These are phyloP conservation scores for Skeletonema marinoi DNA, from an alignment of 108 stramenopile species.

Conservation along the genomic window DNA sequence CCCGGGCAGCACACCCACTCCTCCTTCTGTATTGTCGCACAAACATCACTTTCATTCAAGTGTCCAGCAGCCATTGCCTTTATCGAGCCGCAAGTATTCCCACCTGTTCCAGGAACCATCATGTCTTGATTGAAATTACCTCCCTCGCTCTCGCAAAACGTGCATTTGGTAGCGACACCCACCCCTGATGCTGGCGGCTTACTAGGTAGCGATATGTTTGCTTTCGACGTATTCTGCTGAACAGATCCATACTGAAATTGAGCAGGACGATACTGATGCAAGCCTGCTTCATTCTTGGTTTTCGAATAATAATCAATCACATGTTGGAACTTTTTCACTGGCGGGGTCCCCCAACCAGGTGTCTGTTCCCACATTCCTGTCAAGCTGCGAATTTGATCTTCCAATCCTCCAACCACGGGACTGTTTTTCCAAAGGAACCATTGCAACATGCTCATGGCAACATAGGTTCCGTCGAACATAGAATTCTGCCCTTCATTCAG, in stretches of 20 bases:
- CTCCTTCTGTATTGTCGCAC: neutral
- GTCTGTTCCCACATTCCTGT: neutral
- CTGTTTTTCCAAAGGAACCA: conserved; percentile 15
- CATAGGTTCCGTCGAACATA: conserved; percentile 33
- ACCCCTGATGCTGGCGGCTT: neutral
- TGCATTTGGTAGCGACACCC: neutral
- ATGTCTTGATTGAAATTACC: neutral
- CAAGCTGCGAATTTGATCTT: neutral
- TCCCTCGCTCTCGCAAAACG: neutral
- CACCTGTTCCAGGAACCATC: neutral
- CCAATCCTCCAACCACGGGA: neutral
- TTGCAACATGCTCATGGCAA: conserved; percentile 6
- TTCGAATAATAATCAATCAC: neutral
- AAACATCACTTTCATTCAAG: neutral
- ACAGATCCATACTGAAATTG: neutral
- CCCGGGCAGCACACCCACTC: neutral
- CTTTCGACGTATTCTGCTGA: neutral
- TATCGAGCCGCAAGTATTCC: neutral
- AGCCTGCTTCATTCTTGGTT: neutral
- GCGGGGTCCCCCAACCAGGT: neutral
- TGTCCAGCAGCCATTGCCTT: neutral
- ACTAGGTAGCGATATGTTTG: neutral
- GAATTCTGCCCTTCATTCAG: conserved; percentile 6
- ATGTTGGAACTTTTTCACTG: neutral
- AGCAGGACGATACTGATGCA: neutral